phyloP scores from a whole-genome alignment of 2,329 filamentous ascomycete genomes.

The Paraphaeosphaeria minitans region DNA sequence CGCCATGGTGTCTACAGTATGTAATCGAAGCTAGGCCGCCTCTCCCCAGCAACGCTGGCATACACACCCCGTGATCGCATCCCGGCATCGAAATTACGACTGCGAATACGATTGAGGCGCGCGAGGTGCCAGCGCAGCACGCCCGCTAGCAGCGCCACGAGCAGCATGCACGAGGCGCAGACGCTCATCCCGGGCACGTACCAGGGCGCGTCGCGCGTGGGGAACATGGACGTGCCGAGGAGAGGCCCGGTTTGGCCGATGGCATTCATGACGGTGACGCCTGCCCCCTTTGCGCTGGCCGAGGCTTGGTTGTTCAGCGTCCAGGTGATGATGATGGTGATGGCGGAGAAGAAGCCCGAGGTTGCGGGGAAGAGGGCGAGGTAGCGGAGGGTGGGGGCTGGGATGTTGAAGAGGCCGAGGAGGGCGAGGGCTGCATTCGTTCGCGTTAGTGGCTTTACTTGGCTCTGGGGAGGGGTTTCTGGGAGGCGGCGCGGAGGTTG shows the following conservation, averaged over 20 bases:
- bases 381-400: slow-evolving; percentile 61
- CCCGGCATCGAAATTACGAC: too few relatives aligned
- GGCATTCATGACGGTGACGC: slow-evolving; percentile 79
- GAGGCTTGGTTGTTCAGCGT: slow-evolving; percentile 82
- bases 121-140: slow-evolving; percentile 50
- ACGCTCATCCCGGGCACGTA: slow-evolving; percentile 57
- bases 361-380: slow-evolving; percentile 78
- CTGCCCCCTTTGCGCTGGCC: slow-evolving; percentile 71
- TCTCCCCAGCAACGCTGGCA: slow-evolving; percentile 28
- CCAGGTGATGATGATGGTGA: slow-evolving; percentile 87
- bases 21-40: background rate
- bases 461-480: slow-evolving; percentile 22
- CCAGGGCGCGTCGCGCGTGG: slow-evolving; percentile 54
- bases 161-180: slow-evolving; percentile 57
- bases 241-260: slow-evolving; percentile 80
- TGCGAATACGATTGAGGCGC: too few relatives aligned
- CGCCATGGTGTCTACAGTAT: too few relatives aligned
- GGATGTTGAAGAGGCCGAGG: slow-evolving; percentile 52
- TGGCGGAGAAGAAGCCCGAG: slow-evolving; percentile 82
- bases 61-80: slow-evolving; percentile 21
- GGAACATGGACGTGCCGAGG: slow-evolving; percentile 61
- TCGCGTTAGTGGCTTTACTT: background rate
- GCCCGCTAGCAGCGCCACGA: slow-evolving; percentile 51
- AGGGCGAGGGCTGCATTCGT: slow-evolving; percentile 55
- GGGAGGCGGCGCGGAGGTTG: slow-evolving; percentile 45